Evolutionary conservation across 1,139 yeast genomes (phyloP).

Genomic region (Chernovozyma sophiae-reginae): DNA sequence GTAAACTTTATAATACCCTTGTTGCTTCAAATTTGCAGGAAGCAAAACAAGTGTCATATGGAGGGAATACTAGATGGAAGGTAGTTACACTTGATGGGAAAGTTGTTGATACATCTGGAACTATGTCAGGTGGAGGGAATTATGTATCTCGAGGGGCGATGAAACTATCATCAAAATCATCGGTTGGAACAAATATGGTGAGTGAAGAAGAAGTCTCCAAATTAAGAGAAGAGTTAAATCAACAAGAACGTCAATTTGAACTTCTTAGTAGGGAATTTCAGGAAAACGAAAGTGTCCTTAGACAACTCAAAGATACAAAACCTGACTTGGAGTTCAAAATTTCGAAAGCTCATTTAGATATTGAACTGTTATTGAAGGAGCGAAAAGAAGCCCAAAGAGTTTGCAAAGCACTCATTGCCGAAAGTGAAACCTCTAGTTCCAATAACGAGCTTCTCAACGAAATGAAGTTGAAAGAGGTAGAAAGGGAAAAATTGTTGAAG

Average conservation of each 20-base stretch:
- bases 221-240: slow-evolving; percentile 50
- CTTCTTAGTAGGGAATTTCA: slow-evolving; percentile 48
- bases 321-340: slow-evolving; percentile 69
- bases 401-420: slow-evolving; percentile 35
- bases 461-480: slow-evolving; percentile 33
- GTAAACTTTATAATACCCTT: slow-evolving; percentile 79
- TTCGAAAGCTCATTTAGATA: slow-evolving; percentile 60
- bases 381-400: slow-evolving; percentile 37
- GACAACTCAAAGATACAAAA: slow-evolving; percentile 54
- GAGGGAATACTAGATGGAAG: slow-evolving; percentile 62
- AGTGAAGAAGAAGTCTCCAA: slow-evolving; percentile 58
- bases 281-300: slow-evolving; percentile 58
- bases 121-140: slow-evolving; percentile 95
- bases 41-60: slow-evolving; percentile 88
- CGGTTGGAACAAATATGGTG: slow-evolving; percentile 20
- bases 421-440: slow-evolving; percentile 25
- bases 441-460: slow-evolving; percentile 29
- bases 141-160: slow-evolving; percentile 61
- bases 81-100: slow-evolving; percentile 94
- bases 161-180: slow-evolving; percentile 40
- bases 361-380: slow-evolving; percentile 52
- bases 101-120: slow-evolving; percentile 90
- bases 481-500: slow-evolving; percentile 26
- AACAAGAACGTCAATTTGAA: slow-evolving; percentile 55
- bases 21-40: slow-evolving; percentile 77